A percentile compares a stretch with the other conserved stretches of the same genome.
These are phyloP conservation scores for Peziza echinospora DNA, from an alignment of 495 filamentous ascomycete genomes.

Conservation along the genomic window DNA sequence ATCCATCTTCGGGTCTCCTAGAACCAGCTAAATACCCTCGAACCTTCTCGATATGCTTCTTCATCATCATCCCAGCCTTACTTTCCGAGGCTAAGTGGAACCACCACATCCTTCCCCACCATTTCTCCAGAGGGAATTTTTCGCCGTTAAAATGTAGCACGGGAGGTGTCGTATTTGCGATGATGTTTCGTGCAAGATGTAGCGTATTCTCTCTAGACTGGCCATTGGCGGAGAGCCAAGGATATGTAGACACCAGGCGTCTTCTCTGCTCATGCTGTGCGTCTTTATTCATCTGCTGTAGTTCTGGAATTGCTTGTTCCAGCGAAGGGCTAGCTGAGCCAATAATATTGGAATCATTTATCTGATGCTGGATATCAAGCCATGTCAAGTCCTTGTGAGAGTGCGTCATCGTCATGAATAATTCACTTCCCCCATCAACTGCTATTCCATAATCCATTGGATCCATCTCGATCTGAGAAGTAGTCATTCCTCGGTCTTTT, in stretches of 20 bases:
- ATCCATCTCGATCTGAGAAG: neutral
- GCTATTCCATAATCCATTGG: neutral
- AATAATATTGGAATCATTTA: neutral
- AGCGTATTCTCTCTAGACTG: no score
- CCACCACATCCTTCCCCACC: neutral
- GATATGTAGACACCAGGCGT: no score
- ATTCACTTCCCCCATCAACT: conserved; percentile 4
- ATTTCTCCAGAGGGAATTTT: neutral
- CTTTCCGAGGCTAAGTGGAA: neutral
- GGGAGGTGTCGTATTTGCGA: neutral
- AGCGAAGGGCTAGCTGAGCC: neutral
- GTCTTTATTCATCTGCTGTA: no score
- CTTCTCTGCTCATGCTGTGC: no score
- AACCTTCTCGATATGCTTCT: neutral
- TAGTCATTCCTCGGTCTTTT: neutral
- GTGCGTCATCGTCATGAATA: conserved; percentile 10
- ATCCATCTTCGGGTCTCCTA: neutral
- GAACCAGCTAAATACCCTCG: neutral
- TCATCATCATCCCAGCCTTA: neutral
- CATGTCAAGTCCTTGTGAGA: conserved; percentile 4
- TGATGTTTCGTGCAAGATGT: neutral
- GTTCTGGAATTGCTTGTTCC: neutral
- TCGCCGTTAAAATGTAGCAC: conserved; percentile 1
- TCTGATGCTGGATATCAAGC: neutral
- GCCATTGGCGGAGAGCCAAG: no score